These are phyloP conservation scores for Cyberlindnera americana DNA, from an alignment of 805 yeast genomes.

Conservation along the genomic window DNA sequence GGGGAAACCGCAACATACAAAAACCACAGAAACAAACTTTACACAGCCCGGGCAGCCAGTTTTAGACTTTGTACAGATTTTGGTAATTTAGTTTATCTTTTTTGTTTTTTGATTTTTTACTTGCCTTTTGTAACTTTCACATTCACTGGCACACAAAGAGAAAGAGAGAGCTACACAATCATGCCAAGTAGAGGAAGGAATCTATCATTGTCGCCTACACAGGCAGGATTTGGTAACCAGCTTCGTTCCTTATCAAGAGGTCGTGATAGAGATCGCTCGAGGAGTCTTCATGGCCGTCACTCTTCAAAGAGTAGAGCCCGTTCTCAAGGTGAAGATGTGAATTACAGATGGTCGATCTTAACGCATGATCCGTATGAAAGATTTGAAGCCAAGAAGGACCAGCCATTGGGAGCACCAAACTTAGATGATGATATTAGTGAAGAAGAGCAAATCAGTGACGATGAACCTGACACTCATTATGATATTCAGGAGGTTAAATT, in stretches of 20 bases:
- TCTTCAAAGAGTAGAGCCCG: slow-evolving; percentile 22
- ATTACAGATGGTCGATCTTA: slow-evolving; percentile 57
- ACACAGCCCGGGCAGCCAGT: background rate
- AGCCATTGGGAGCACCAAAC: slow-evolving; percentile 21
- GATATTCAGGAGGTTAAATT: slow-evolving; percentile 35
- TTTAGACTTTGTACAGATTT: background rate
- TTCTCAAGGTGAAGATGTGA: slow-evolving; percentile 29
- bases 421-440: slow-evolving; percentile 37
- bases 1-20: too few relatives aligned
- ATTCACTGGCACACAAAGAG: too few relatives aligned
- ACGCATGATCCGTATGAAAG: slow-evolving; percentile 75
- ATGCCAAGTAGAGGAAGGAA: slow-evolving; percentile 11
- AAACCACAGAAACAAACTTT: background rate
- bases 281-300: slow-evolving; percentile 6
- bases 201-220: slow-evolving; percentile 10
- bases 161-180: too few relatives aligned
- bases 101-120: background rate
- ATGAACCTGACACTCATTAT: slow-evolving; percentile 29
- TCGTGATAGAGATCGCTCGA: slow-evolving; percentile 16
- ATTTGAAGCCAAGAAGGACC: slow-evolving; percentile 29
- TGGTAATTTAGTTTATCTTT: background rate
- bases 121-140: too few relatives aligned
- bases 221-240: slow-evolving; percentile 2
- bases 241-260: slow-evolving; percentile 16
- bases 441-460: slow-evolving; percentile 60